Evolutionary conservation across 225 moss, liverwort and hornwort species (phyloP).

Genomic region (Physcomitrellopsis africana): DNA sequence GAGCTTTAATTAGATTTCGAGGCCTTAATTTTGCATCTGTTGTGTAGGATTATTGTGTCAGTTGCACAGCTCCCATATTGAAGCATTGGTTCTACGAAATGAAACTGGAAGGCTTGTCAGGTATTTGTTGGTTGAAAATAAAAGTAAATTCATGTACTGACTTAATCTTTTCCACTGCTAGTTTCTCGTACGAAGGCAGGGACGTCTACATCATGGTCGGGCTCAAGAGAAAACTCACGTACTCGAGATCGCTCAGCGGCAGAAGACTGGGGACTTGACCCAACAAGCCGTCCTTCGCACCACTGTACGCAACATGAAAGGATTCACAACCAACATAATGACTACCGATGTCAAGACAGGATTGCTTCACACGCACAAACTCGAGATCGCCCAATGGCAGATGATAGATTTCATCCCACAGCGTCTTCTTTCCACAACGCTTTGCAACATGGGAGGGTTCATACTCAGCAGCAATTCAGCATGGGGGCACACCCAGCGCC

Average conservation of each 20-base stretch:
- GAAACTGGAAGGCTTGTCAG: background rate
- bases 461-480: background rate
- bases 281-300: background rate
- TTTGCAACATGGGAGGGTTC: background rate
- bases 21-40: background rate
- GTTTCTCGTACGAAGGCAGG: constrained; percentile 26
- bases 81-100: background rate
- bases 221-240: constrained; percentile 33
- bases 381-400: background rate
- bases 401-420: background rate
- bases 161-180: background rate
- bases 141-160: background rate
- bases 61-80: background rate
- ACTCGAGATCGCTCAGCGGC: constrained; percentile 2
- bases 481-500: background rate
- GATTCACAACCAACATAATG: constrained; percentile 5
- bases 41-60: background rate
- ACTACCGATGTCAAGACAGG: background rate
- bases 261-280: background rate
- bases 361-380: background rate
- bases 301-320: constrained; percentile 14
- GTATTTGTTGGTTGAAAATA: constrained; percentile 4
- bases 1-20: background rate
- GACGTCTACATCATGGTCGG: constrained; percentile 22
- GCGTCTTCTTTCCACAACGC: background rate